Conservation (phyloP, 768 basidiomycete genomes). For the Suillus subluteus region DNA sequence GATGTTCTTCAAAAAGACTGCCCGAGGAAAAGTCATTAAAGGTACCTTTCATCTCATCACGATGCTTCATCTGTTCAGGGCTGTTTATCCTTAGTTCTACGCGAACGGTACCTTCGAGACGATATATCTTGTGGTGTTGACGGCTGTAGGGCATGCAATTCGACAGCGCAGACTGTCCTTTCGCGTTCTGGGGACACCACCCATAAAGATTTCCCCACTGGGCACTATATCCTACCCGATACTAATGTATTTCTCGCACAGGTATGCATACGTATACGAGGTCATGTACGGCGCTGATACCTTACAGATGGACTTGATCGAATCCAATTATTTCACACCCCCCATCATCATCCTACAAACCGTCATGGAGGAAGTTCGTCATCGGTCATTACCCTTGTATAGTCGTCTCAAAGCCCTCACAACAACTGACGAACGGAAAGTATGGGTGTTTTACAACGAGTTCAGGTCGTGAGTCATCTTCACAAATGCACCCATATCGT, state of each 20-base stretch:
- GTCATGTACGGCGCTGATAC: background rate
- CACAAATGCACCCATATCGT: no score
- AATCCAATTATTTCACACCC: slow-evolving; percentile 70
- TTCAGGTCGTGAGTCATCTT: slow-evolving; percentile 66
- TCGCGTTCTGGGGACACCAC: slow-evolving; percentile 60
- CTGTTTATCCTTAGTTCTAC: slow-evolving; percentile 40
- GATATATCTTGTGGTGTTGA: slow-evolving; percentile 79
- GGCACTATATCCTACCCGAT: slow-evolving; percentile 88
- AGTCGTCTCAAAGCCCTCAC: slow-evolving; percentile 88
- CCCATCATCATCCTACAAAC: slow-evolving; percentile 94
- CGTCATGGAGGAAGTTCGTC: slow-evolving; percentile 94
- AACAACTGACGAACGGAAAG: slow-evolving; percentile 82
- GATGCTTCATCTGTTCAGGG: background rate
- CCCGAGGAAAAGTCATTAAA: slow-evolving; percentile 91
- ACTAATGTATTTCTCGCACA: slow-evolving; percentile 95
- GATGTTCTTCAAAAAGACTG: slow-evolving; percentile 97
- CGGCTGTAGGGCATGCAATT: slow-evolving; percentile 65
- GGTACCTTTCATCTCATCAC: slow-evolving; percentile 46
- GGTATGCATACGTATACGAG: slow-evolving; percentile 42
- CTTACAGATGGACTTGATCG: slow-evolving; percentile 89
- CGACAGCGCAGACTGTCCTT: slow-evolving; percentile 46
- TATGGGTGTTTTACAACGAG: slow-evolving; percentile 88
- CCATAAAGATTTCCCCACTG: slow-evolving; percentile 61
- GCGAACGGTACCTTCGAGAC: slow-evolving; percentile 92
- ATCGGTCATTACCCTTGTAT: slow-evolving; percentile 89